A percentile compares a stretch with the other conserved stretches of the same genome.
Conservation (phyloP, 495 filamentous ascomycete species). For the Penicillium angulare region DNA sequence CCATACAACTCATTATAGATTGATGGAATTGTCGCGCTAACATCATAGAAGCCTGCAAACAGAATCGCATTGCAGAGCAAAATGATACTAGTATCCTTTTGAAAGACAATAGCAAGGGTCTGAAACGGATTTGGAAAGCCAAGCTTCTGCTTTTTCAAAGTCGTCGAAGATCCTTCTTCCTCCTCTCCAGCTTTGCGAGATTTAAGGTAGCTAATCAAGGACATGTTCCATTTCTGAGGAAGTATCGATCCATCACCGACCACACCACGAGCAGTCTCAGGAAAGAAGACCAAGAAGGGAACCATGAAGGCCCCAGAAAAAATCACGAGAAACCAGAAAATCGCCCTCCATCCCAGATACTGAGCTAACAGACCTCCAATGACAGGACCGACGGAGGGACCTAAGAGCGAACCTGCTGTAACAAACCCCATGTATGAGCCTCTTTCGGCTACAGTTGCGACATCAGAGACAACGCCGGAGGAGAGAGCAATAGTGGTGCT, state of each 20-base stretch:
- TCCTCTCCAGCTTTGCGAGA: slow-evolving; percentile 24
- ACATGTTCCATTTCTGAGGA: slow-evolving; percentile 34
- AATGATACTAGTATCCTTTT: slow-evolving; percentile 48
- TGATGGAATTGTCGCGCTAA: slow-evolving; percentile 40
- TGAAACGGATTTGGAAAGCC: slow-evolving; percentile 69
- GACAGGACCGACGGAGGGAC: slow-evolving; percentile 58
- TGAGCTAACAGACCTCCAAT: slow-evolving; percentile 65
- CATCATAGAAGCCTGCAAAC: slow-evolving; percentile 42
- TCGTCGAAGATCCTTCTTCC: slow-evolving; percentile 7
- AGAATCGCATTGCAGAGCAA: slow-evolving; percentile 47
- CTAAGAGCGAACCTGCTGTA: slow-evolving; percentile 33
- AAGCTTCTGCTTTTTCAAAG: slow-evolving; percentile 43
- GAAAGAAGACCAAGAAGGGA: slow-evolving; percentile 34
- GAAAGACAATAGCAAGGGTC: slow-evolving; percentile 60
- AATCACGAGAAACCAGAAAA: slow-evolving; percentile 77
- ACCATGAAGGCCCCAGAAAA: slow-evolving; percentile 44
- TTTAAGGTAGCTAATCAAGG: slow-evolving; percentile 30
- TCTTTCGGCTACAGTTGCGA: slow-evolving; percentile 39
- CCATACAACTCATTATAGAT: slow-evolving; percentile 43
- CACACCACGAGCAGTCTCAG: slow-evolving; percentile 46
- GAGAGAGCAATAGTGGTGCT: slow-evolving; percentile 45
- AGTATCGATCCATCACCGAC: slow-evolving; percentile 45
- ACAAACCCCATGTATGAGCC: slow-evolving; percentile 46
- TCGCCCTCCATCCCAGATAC: slow-evolving; percentile 66
- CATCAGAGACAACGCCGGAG: slow-evolving; percentile 42